Base-by-base conservation (phyloP, 2,329 filamentous ascomycete species). In the Fusarium paranaense region DNA sequence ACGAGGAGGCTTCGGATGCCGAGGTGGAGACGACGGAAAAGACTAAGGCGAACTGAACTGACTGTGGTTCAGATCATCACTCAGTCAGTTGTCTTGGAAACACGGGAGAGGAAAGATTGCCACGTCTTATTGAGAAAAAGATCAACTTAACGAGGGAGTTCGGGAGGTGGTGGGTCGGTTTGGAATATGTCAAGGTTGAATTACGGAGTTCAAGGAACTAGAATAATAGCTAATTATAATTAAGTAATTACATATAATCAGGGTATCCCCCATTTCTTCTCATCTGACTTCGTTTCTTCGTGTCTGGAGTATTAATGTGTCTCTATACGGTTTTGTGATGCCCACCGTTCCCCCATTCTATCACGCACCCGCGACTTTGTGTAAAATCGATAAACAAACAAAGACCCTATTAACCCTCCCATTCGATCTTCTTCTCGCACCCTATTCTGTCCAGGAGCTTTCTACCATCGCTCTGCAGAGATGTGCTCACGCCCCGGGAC, bases 361-460 rank as follows among this genome's bases (percentile, higher is more conserved):
- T 54, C 10, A 37, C 35, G 14, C 14, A 37, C 6, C 27, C 27
- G 32, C 35, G 35, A 37, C 13, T 27, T 54, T 30, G n/a, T 20
- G 18, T 13, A 54, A 32, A n/a, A 32, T 20, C 3, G 10, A 14
- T 54, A 54, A 20, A 54, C 3, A 9, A 25, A 47, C 16, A 56
- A 56, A 22, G 11, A 25, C 13, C 18, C 25, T 32, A 40, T 60
- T 22, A 42, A 16, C 37, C 38, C 42, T 27, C 32, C 77, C 73
- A 83, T 14, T 90, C 87, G 64, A 90, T 86, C 78, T 90, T 92
- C 85, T 94, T 95, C 81, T 95, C 93, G 81, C 94, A 97, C 40
- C 94, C 94, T 78, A 97, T 96, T 58, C 94, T 87, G 58, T 93
- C 93, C 54, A 97, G 86, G 71, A 95, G 85, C 80, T 95, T 93